Evolutionary conservation across 1,284 basidiomycete species (phyloP), one percentile per base, ranked within the genome.

Genomic region (Rhodotorula mucilaginosa): DNA sequence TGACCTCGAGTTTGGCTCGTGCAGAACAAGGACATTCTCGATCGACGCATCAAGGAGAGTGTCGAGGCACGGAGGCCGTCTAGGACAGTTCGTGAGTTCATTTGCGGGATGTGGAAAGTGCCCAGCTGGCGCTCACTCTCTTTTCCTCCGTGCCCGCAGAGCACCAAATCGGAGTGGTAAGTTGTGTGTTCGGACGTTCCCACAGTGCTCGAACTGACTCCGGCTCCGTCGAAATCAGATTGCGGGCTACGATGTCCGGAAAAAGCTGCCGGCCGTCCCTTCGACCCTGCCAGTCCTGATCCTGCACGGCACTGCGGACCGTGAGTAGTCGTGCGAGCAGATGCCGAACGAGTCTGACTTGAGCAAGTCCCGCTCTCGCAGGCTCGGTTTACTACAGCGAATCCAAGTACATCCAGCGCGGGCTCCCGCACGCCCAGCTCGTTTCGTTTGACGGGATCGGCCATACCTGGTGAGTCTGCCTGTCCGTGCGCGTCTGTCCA

Each of bases 351-450:
- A 44, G 57, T 52, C 10, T 68, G 52, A 13, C 5, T 21, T 18
- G 48, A 49, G 18, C 48, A 16, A 23, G 13, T 16, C n/a, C 12
- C n/a, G 34, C 6, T 39, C 48, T 19, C 2, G 13, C 65, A 74
- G 73, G 71, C 3, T 76, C 74, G 3, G 74, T 76, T n/a, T 76
- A 72, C 61, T 67, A 54, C 61, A 68, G 65, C n/a, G 74, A 76
- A 47, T 19, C 58, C 13, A 70, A 71, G 56, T 74, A 76, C 68
- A 70, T 76, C 61, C 47, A 58, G 21, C 23, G 39, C 10, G 72
- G 70, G 1, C 58, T 76, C 48, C 51, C 51, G 19, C 72, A 76
- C 47, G 72, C 74, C 23, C 69, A 74, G 54, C 26, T 74, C 15
- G 57, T 70, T 31, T 60, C 69, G 16, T 67, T 64, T 21, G 70